Conservation (phyloP, 2,329 filamentous ascomycete genomes). For the Sporothrix dimorphospora region DNA sequence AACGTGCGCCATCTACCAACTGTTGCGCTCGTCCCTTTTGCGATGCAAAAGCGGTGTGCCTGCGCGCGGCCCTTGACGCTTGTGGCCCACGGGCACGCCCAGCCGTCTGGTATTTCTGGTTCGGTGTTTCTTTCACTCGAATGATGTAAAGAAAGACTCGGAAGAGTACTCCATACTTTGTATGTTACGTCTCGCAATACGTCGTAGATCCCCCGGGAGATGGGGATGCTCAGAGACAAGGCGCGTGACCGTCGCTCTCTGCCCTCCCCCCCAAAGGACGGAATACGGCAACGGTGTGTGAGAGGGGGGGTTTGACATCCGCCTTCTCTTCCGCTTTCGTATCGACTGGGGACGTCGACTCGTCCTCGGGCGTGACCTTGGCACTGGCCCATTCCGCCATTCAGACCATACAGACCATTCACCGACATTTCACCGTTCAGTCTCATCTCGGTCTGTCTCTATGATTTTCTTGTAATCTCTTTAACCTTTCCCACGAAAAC, state of each 20-base stretch:
- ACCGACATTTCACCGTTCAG: constrained; percentile 14
- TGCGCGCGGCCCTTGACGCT: background rate
- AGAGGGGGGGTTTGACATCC: background rate
- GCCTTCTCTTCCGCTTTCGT: background rate
- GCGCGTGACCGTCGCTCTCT: background rate
- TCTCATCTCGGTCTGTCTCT: background rate
- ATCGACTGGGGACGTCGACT: constrained; percentile 4
- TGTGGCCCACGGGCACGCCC: background rate
- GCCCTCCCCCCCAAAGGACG: background rate
- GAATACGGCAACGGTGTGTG: background rate
- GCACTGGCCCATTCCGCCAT: background rate
- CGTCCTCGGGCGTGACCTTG: constrained; percentile 2
- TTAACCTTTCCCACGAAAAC: background rate
- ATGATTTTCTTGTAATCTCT: too few relatives aligned
- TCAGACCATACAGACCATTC: background rate
- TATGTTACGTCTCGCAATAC: background rate
- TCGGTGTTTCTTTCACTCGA: background rate
- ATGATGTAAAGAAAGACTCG: too few relatives aligned
- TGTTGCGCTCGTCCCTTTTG: background rate
- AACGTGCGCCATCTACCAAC: background rate
- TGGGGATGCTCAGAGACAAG: background rate
- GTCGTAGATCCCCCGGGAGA: background rate
- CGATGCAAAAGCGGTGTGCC: background rate
- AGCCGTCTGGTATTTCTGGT: background rate
- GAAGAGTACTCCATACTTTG: too few relatives aligned